Base-by-base conservation (phyloP, 1,284 basidiomycete species). In the Irpex lacteus region DNA sequence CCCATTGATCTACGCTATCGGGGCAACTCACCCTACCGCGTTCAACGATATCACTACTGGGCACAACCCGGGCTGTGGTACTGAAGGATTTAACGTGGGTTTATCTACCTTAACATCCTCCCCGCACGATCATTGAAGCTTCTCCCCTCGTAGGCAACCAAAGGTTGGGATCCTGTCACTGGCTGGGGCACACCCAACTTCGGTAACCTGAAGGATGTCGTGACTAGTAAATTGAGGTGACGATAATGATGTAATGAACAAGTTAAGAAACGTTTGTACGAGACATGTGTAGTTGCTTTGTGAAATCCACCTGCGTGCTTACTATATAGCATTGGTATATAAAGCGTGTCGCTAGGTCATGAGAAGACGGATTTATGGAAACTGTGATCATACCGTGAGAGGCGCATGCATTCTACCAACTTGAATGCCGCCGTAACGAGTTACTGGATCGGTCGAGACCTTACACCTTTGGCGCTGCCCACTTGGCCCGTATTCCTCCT, bases 21-120 rank as follows among this genome's bases (percentile, higher is more conserved):
- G 79, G 0, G 70, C 38, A 7, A 2, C 34, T 6, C 49, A 26
- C 11, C 56, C 73, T 4, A 50, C 67, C 5, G 78, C 71, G 4
- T 78, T 88, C 65, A 85, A 82, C 62, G 85, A 88, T 66, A 81
- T 87, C 62, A 85, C 79, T 0, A 55, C 63, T 2, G 87, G 86
- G 1, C 80, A 80, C 61, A 86, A 85, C 65, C 80, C 82, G 1
- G 86, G 84, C n/a, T 85, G 85, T 69, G 84, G 83, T 3, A 87
- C 85, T 1, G 61, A 71, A 5, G 84, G 84, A 4, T 84, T 85
- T 68, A 80, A 81, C 61, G 77, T 80, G 49, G 67, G 80, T 74
- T 21, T 37, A 34, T 34, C 18, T 38, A 7, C 47, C 62, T 32
- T 65, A 15, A 60, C 8, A 36, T 21, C 34, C 15, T 50, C 9